phyloP scores from a whole-genome alignment of 2,329 filamentous ascomycete genomes.

The Cladophialophora chaetospira region DNA sequence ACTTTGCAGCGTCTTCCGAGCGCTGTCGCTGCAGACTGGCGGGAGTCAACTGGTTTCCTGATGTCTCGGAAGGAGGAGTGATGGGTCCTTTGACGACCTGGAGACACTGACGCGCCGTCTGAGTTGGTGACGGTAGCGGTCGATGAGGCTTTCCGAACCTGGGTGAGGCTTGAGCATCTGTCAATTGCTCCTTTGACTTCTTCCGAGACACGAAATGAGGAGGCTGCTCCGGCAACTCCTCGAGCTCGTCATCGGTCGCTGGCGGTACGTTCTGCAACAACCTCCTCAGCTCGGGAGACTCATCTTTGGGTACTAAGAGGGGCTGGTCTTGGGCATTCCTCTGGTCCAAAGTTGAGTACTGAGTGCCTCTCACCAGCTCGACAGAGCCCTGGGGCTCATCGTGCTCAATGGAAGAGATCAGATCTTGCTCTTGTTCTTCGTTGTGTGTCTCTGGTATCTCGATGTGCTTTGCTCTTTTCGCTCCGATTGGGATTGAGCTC shows the following conservation, averaged over 20 bases:
- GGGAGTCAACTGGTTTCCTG: constrained; percentile 7
- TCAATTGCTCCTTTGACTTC: background rate
- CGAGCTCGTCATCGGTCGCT: constrained; percentile 26
- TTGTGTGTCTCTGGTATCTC: constrained; percentile 25
- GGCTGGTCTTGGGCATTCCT: constrained; percentile 2
- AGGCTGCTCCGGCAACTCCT: constrained; percentile 23
- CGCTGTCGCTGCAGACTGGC: constrained; percentile 1
- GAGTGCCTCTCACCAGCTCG: constrained; percentile 19
- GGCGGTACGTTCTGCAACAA: constrained; percentile 20
- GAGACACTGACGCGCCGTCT: background rate
- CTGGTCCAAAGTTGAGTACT: constrained; percentile 12
- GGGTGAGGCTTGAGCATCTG: background rate
- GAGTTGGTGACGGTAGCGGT: background rate
- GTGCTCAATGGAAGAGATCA: constrained; percentile 27
- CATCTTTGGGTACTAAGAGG: constrained; percentile 14
- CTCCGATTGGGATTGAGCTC: constrained; percentile 5
- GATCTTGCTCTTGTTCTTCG: constrained; percentile 22
- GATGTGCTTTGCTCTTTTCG: constrained; percentile 26
- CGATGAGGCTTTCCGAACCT: background rate
- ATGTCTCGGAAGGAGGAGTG: constrained; percentile 15
- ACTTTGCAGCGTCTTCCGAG: background rate
- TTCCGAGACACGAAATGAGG: constrained; percentile 3
- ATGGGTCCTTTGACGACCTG: constrained; percentile 8
- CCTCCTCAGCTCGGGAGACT: constrained; percentile 26
- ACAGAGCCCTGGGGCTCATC: constrained; percentile 10